phyloP scores from a whole-genome alignment of 1,139 yeast species.

The Pichia sp. region DNA sequence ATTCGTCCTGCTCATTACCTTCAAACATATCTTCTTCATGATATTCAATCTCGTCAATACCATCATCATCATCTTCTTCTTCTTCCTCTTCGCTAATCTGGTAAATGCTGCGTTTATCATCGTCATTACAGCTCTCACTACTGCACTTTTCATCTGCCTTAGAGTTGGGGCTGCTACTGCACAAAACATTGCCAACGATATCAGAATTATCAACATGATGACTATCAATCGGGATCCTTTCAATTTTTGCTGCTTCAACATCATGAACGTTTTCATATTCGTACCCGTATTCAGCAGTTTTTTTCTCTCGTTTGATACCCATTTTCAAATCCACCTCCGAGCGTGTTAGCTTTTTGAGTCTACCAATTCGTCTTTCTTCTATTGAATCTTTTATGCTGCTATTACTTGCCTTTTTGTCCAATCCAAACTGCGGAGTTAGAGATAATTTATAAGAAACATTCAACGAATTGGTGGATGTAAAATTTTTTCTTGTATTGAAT shows the following conservation, averaged over 20 bases:
- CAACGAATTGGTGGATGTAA: neutral
- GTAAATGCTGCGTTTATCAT: slow-evolving; percentile 1
- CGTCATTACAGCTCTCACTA: neutral
- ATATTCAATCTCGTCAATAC: slow-evolving; percentile 8
- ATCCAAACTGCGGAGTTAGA: neutral
- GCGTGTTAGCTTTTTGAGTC: neutral
- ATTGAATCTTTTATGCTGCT: neutral
- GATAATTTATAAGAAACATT: neutral
- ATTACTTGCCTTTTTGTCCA: neutral
- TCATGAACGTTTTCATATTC: neutral
- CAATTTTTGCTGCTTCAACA: neutral
- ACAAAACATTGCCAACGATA: neutral
- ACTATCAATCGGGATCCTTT: neutral
- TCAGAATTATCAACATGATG: too few relatives aligned
- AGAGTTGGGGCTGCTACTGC: neutral
- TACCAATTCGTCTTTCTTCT: neutral
- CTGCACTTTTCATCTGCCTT: neutral
- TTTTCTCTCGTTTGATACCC: neutral
- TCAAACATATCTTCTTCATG: slow-evolving; percentile 3
- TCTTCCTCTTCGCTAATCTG: slow-evolving; percentile 12
- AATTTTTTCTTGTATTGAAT: neutral
- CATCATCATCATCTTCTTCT: neutral
- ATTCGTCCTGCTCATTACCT: too few relatives aligned
- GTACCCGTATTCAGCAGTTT: neutral
- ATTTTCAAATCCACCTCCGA: neutral